Conservation (phyloP, 2,329 filamentous ascomycete genomes). For the Xylaria sp. region DNA sequence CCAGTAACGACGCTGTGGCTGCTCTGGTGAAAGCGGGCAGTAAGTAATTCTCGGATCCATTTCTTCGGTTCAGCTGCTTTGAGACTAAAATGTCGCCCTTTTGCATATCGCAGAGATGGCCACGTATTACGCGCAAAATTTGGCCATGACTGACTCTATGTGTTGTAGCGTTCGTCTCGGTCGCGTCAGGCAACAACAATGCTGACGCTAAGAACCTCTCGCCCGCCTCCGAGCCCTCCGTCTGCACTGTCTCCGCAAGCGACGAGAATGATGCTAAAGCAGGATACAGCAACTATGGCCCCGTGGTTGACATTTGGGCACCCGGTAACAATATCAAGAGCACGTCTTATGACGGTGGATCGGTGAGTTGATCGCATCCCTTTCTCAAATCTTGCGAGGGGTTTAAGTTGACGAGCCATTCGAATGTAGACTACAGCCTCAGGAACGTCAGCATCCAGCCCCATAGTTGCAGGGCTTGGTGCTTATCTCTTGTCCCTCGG, state of each 20-base stretch:
- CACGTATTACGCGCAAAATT: too few species aligned
- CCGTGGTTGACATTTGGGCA: slow-evolving; percentile 54
- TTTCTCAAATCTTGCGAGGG: neutral
- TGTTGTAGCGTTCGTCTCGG: slow-evolving; percentile 56
- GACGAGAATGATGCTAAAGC: slow-evolving; percentile 18
- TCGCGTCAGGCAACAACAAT: slow-evolving; percentile 64
- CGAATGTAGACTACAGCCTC: slow-evolving; percentile 48
- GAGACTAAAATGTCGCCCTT: neutral
- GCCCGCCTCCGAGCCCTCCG: slow-evolving; percentile 59
- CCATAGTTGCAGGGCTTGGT: slow-evolving; percentile 63
- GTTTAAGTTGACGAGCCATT: slow-evolving; percentile 7
- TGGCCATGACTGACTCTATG: neutral
- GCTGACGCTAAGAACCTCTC: slow-evolving; percentile 54
- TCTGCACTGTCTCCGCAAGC: slow-evolving; percentile 60
- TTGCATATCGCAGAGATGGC: too few species aligned
- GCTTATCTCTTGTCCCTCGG: slow-evolving; percentile 53
- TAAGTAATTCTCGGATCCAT: neutral
- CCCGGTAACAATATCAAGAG: slow-evolving; percentile 55
- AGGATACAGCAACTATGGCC: slow-evolving; percentile 61
- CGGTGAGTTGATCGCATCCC: slow-evolving; percentile 15
- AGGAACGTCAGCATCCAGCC: slow-evolving; percentile 65
- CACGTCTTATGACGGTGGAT: slow-evolving; percentile 49
- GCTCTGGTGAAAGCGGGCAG: slow-evolving; percentile 55
- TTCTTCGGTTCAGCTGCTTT: neutral
- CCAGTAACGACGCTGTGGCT: slow-evolving; percentile 61